Conservation (phyloP, 2,329 filamentous ascomycete genomes). For the Chaetomium olivaceum region DNA sequence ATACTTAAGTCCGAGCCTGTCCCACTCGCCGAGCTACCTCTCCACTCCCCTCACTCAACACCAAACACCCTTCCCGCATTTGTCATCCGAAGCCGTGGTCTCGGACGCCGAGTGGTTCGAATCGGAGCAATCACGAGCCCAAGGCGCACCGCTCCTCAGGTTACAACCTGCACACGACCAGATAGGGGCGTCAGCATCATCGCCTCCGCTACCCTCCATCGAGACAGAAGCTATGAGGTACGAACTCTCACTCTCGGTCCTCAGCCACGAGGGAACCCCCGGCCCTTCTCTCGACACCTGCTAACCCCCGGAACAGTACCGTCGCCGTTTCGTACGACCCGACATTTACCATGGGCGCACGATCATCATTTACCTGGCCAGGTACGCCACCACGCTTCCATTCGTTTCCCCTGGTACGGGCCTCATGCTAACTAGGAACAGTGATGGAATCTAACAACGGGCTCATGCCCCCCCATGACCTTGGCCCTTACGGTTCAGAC, state of each 20-base stretch:
- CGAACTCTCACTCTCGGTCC: conserved; percentile 11
- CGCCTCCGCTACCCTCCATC: conserved; percentile 27
- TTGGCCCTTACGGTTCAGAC: conserved; percentile 53
- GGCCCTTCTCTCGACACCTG: neutral
- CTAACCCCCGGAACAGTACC: conserved; percentile 39
- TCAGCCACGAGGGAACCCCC: neutral
- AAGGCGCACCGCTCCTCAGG: conserved; percentile 36
- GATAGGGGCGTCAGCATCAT: conserved; percentile 29
- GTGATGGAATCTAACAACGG: conserved; percentile 40
- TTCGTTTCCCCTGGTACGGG: neutral
- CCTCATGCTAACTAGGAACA: conserved; percentile 24
- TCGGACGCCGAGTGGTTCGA: conserved; percentile 40
- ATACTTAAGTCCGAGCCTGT: conserved; percentile 30
- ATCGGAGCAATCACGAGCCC: conserved; percentile 26
- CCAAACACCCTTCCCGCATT: conserved; percentile 33
- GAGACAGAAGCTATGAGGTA: conserved; percentile 37
- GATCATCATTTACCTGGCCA: conserved; percentile 54
- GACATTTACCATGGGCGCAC: conserved; percentile 52
- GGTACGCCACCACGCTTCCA: conserved; percentile 37
- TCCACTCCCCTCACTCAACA: conserved; percentile 25
- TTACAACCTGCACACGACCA: conserved; percentile 39
- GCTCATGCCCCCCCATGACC: conserved; percentile 46
- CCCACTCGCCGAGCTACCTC: conserved; percentile 29
- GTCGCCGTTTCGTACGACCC: conserved; percentile 54
- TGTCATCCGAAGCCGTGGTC: conserved; percentile 31